Evolutionary conservation across 1,284 basidiomycete species (phyloP).

Genomic region (Hymenochaete sp.): DNA sequence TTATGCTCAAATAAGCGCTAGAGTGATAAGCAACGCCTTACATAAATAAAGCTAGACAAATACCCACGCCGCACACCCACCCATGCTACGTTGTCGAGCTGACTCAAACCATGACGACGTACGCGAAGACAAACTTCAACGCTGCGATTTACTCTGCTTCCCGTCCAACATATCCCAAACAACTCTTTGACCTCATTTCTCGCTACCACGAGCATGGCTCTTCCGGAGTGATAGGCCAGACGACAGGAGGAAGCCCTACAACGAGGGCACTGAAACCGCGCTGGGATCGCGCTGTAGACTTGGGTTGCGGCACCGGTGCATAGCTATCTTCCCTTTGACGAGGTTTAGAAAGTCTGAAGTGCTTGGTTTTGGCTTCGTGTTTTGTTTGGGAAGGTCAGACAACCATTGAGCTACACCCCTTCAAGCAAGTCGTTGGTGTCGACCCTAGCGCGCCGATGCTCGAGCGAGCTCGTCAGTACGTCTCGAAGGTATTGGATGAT

Average conservation of each 20-base stretch:
- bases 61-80: no score
- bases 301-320: slow-evolving; percentile 79
- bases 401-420: slow-evolving; percentile 52
- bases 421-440: slow-evolving; percentile 56
- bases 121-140: slow-evolving; percentile 55
- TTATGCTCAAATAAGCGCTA: no score
- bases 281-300: slow-evolving; percentile 58
- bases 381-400: slow-evolving; percentile 45
- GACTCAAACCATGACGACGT: slow-evolving; percentile 50
- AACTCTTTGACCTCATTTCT: slow-evolving; percentile 55
- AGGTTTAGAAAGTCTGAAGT: no score
- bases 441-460: slow-evolving; percentile 77
- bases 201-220: slow-evolving; percentile 38
- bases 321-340: slow-evolving; percentile 3
- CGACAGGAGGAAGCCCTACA: background rate
- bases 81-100: no score
- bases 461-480: slow-evolving; percentile 42
- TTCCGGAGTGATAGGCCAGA: background rate
- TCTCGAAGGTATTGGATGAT: slow-evolving; percentile 14
- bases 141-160: slow-evolving; percentile 54
- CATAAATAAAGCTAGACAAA: no score
- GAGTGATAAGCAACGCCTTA: no score
- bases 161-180: slow-evolving; percentile 59
- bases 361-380: background rate
- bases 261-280: slow-evolving; percentile 24